A percentile compares a stretch with the other conserved stretches of the same genome.
Conservation (phyloP, 768 basidiomycete genomes). For the Cytidiella melzeri region DNA sequence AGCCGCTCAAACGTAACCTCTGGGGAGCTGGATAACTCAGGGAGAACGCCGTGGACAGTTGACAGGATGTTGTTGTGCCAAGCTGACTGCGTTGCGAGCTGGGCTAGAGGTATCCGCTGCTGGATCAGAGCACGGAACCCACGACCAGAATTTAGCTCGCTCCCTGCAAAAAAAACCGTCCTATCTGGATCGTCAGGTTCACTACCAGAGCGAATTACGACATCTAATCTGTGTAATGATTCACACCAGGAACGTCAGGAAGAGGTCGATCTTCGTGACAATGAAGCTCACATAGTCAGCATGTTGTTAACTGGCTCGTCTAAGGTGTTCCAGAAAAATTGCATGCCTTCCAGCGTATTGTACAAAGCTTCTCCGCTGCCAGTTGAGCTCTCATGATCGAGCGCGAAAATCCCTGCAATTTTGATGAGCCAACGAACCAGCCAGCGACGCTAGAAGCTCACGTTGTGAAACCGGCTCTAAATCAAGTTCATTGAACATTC, state of each 20-base stretch:
- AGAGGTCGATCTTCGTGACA: neutral
- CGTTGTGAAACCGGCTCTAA: slow-evolving; percentile 50
- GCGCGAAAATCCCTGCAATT: slow-evolving; percentile 20
- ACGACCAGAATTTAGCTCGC: slow-evolving; percentile 41
- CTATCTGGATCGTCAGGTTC: slow-evolving; percentile 38
- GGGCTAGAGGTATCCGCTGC: slow-evolving; percentile 37
- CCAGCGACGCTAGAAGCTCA: too few species aligned
- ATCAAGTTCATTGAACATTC: slow-evolving; percentile 41
- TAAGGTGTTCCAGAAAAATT: slow-evolving; percentile 48
- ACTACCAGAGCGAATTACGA: slow-evolving; percentile 48
- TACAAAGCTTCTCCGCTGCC: slow-evolving; percentile 35
- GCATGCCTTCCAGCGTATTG: slow-evolving; percentile 47
- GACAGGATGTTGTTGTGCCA: slow-evolving; percentile 51
- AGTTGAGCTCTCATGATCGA: too few species aligned
- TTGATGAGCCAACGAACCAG: too few species aligned
- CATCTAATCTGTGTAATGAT: slow-evolving; percentile 54
- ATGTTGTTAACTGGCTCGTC: slow-evolving; percentile 45
- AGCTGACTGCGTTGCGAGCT: slow-evolving; percentile 34
- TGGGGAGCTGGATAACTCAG: slow-evolving; percentile 31
- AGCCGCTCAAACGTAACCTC: slow-evolving; percentile 34
- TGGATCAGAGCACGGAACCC: slow-evolving; percentile 48
- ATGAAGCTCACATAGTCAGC: slow-evolving; percentile 49
- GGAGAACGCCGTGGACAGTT: slow-evolving; percentile 38
- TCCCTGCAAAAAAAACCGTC: slow-evolving; percentile 55
- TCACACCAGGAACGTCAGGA: neutral